A percentile compares a stretch with the other conserved stretches of the same genome.
Evolutionary conservation across 2,329 filamentous ascomycete species (phyloP).

Genomic region (Penicillium sp.): DNA sequence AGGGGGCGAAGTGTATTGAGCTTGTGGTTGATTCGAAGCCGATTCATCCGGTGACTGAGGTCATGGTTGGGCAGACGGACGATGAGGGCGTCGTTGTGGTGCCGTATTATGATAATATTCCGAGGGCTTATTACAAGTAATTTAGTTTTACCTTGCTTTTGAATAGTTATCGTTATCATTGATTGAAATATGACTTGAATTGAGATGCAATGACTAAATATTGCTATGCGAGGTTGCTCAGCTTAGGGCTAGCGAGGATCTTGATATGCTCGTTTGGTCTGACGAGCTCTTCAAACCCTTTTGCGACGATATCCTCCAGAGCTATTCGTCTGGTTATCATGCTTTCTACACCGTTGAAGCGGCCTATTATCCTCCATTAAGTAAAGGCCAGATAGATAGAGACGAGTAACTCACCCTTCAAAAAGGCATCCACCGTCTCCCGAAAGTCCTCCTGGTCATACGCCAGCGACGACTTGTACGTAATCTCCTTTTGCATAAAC

Average conservation of each 20-base stretch:
- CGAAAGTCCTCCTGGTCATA: constrained; percentile 19
- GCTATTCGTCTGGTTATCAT: constrained; percentile 17
- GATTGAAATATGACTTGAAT: neutral
- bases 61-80: constrained; percentile 51
- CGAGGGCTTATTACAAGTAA: constrained; percentile 32
- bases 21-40: constrained; percentile 47
- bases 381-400: neutral
- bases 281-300: constrained; percentile 19
- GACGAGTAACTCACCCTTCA: constrained; percentile 4
- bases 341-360: constrained; percentile 18
- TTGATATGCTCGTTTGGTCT: constrained; percentile 23
- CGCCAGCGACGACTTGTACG: constrained; percentile 17
- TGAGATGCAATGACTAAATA: neutral
- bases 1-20: constrained; percentile 45
- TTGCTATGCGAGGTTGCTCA: neutral
- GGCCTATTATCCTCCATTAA: neutral
- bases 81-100: constrained; percentile 53
- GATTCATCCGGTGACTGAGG: constrained; percentile 34
- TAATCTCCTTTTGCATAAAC: constrained; percentile 17
- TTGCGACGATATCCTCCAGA: constrained; percentile 19
- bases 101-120: constrained; percentile 56
- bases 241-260: constrained; percentile 19
- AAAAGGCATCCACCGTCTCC: constrained; percentile 16
- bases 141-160: neutral
- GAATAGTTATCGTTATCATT: neutral